Evolutionary conservation across 495 filamentous ascomycete genomes (phyloP).

Genomic region (Aspergillus biplanus): DNA sequence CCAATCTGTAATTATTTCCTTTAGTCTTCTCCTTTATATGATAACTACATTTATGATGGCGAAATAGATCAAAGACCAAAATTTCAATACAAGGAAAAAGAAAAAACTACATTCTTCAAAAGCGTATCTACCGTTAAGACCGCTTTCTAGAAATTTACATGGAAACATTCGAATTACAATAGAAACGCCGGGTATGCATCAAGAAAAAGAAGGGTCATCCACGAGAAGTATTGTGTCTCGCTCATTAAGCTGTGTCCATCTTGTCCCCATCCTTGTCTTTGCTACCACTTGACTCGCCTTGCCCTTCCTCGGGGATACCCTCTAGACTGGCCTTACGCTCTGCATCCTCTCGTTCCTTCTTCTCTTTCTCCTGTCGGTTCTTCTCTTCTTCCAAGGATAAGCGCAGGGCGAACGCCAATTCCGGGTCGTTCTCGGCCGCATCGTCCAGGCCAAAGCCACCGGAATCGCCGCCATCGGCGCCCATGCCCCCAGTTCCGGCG

Average conservation of each 20-base stretch:
- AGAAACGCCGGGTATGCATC: conserved; percentile 54
- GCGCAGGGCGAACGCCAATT: conserved; percentile 90
- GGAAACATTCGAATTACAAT: conserved; percentile 19
- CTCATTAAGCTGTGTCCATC: conserved; percentile 62
- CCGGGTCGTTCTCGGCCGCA: conserved; percentile 76
- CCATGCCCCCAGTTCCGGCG: conserved; percentile 49
- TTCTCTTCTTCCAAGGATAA: conserved; percentile 99
- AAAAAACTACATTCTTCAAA: conserved; percentile 17
- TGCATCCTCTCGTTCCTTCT: conserved; percentile 72
- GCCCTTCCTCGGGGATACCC: conserved; percentile 81
- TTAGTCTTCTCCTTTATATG: conserved; percentile 11
- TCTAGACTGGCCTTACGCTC: conserved; percentile 73
- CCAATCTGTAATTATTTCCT: conserved; percentile 12
- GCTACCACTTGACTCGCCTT: conserved; percentile 69
- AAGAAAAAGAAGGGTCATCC: conserved; percentile 19
- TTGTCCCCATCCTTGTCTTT: conserved; percentile 77
- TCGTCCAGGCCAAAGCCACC: conserved; percentile 63
- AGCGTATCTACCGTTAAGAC: conserved; percentile 17
- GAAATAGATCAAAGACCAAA: conserved; percentile 7
- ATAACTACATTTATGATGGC: background rate
- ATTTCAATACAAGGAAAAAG: conserved; percentile 9
- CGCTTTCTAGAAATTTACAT: conserved; percentile 35
- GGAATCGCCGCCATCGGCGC: conserved; percentile 67
- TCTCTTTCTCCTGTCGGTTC: conserved; percentile 83
- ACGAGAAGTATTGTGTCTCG: conserved; percentile 1